Evolutionary conservation across 169 alveolate species (phyloP), one percentile per base, ranked within the genome.

Genomic region (Plasmodium adleri): DNA sequence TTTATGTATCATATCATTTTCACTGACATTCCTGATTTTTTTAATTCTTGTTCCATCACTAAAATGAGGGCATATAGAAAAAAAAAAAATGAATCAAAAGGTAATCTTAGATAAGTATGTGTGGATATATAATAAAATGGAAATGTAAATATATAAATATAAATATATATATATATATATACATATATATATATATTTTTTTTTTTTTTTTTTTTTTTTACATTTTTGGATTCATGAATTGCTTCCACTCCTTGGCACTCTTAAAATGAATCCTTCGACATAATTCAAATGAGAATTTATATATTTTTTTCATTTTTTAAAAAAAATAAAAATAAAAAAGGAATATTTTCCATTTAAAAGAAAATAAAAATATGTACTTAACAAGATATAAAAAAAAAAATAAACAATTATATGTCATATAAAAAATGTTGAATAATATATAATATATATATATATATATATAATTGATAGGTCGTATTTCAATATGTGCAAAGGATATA

Each of bases 201-300:
- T 1, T 66, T 66, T 66, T 1, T 49, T 68, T 52, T 52, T 52
- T 52, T 26, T 58, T 6, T 72, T 17, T 52, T 60, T 10, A 83
- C 91, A 83, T 68, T 83, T 83, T 83, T 0, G 91, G 91, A 43
- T 83, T 68, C 83, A 80, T 80, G 9, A 80, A 80, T 12, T 80
- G 90, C 73, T 80, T 80, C 90, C 90, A 80, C 50, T 80, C 90
- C 39, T 60, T 68, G 39, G 83, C 90, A 62, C 73, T 80, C 52
- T 71, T 80, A 56, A 80, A 80, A 24, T 80, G 90, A 15, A 80
- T 80, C 73, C 22, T 60, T 0, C 90, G 83, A 45, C 15, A 59
- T 39, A 39, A 39, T 39, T 39, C 47, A 67, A 71, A 80, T 52
- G 49, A 10, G 10, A 67, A 80, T 67, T 12, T 49, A 12, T 22